Evolutionary conservation across 2,329 filamentous ascomycete genomes (phyloP).

Genomic region (Myriosclerotinia duriaeana): DNA sequence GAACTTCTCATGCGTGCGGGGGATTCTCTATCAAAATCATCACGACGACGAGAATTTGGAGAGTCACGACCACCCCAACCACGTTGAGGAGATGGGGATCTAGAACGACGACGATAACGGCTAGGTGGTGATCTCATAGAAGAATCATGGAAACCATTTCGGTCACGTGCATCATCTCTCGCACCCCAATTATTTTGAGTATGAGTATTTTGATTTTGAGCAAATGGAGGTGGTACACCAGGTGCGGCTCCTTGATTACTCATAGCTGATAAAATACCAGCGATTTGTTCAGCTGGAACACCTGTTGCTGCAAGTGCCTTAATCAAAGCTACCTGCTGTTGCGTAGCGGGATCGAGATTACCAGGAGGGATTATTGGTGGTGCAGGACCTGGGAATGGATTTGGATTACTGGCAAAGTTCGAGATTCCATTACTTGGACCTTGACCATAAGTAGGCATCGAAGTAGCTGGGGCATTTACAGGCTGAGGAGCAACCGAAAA

Average conservation of each 20-base stretch:
- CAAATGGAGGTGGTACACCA: slow-evolving; percentile 34
- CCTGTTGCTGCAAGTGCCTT: slow-evolving; percentile 75
- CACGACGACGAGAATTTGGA: slow-evolving; percentile 45
- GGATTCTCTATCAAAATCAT: slow-evolving; percentile 69
- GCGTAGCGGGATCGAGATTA: slow-evolving; percentile 53
- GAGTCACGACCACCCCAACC: slow-evolving; percentile 66
- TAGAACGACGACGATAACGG: slow-evolving; percentile 60
- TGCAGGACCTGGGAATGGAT: slow-evolving; percentile 42
- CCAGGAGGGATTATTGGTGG: slow-evolving; percentile 42
- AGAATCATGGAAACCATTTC: slow-evolving; percentile 49
- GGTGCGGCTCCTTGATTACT: slow-evolving; percentile 37
- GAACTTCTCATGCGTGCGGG: slow-evolving; percentile 57
- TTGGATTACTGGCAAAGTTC: slow-evolving; percentile 43
- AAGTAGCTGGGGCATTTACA: slow-evolving; percentile 55
- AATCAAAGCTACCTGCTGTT: slow-evolving; percentile 72
- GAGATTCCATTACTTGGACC: slow-evolving; percentile 43
- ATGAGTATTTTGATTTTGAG: slow-evolving; percentile 38
- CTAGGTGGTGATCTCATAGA: slow-evolving; percentile 60
- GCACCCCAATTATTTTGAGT: slow-evolving; percentile 46
- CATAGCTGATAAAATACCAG: slow-evolving; percentile 49
- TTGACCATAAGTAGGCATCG: slow-evolving; percentile 37
- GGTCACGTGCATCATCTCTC: slow-evolving; percentile 54
- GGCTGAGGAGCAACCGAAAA: slow-evolving; percentile 51
- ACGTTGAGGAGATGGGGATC: slow-evolving; percentile 77
- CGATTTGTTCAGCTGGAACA: slow-evolving; percentile 71